Base-by-base conservation (phyloP, 805 yeast genomes). In the Barnettozyma siamensis region DNA sequence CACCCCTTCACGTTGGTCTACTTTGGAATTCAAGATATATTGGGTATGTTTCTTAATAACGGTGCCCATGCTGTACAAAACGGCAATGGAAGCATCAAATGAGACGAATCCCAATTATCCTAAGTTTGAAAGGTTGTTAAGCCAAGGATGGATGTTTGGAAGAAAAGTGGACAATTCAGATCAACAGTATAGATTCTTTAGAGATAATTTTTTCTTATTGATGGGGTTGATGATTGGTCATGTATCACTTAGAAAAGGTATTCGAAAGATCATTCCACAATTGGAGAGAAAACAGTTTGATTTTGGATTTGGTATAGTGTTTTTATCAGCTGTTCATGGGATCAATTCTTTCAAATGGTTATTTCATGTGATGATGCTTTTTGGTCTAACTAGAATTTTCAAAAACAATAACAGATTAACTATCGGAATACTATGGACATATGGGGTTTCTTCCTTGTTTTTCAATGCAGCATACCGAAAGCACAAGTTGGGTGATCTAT, bases 91-190 rank as follows among this genome's bases (percentile, higher is more conserved):
- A 29, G 91, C 94, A 8, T 81, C 89, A 27, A 79, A 78, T 53
- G 82, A 80, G 48, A 66, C 78, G 2, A 87, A 85, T 53, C 80
- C 83, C 10, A 88, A 88, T 56, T 91, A 82, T 57, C 70, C 73
- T 16, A 66, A 67, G 37, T 88, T 74, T 55, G 73, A 73, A 49
- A 72, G 76, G 37, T 64, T 81, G 30, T 66, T 91, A 38, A 70
- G 82, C 23, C 69, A 77, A 6, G 98, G 99, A 5, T 91, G 98
- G 98, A 65, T 88, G 51, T 76, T 83, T 57, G 96, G 95, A 8
- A 66, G 96, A 20, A 83, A 82, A 61, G 95, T 88, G 32, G 99
- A 93, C 60, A 89, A 91, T 58, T 83, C 95, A 5, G 99, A 93
- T 59, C 69, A 72, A 26, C 99, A 93, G 61, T 93, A 91, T 57